Percentiles rank a stretch among this genome's conserved stretches.
These are phyloP conservation scores for Xylariaceae sp. DNA, from an alignment of 2,329 filamentous ascomycete species.

Conservation along the genomic window DNA sequence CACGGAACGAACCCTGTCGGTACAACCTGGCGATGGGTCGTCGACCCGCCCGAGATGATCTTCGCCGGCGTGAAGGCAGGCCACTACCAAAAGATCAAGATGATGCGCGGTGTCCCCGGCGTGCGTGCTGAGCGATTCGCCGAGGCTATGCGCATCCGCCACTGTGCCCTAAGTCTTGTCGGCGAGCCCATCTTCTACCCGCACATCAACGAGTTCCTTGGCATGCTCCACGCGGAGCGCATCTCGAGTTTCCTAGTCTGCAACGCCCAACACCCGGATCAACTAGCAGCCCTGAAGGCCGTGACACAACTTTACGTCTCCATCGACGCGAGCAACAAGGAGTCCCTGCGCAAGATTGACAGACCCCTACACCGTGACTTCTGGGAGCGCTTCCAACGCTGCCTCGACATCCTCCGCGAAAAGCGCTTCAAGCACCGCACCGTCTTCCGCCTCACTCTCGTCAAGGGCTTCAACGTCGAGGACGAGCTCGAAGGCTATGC, in stretches of 20 bases:
- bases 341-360: conserved; percentile 83
- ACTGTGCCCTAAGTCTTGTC: conserved; percentile 87
- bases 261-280: conserved; percentile 93
- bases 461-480: conserved; percentile 97
- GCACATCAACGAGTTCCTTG: conserved; percentile 87
- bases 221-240: conserved; percentile 74
- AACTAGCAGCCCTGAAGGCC: conserved; percentile 72
- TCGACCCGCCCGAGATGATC: conserved; percentile 84
- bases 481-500: conserved; percentile 90
- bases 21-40: conserved; percentile 94
- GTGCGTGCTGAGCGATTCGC: conserved; percentile 86
- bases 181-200: conserved; percentile 99
- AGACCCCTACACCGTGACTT: conserved; percentile 91
- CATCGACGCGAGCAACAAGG: conserved; percentile 88
- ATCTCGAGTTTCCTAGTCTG: conserved; percentile 95
- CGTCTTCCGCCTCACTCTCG: conserved; percentile 89
- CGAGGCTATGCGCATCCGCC: conserved; percentile 87
- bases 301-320: conserved; percentile 96
- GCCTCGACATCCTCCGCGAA: conserved; percentile 80
- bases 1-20: conserved; percentile 96
- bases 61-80: conserved; percentile 85
- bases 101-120: conserved; percentile 89
- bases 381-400: conserved; percentile 91
- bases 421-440: conserved; percentile 83
- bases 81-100: conserved; percentile 97